Conservation (phyloP, 352 stramenopile species). For the Phytophthora boehmeriae region DNA sequence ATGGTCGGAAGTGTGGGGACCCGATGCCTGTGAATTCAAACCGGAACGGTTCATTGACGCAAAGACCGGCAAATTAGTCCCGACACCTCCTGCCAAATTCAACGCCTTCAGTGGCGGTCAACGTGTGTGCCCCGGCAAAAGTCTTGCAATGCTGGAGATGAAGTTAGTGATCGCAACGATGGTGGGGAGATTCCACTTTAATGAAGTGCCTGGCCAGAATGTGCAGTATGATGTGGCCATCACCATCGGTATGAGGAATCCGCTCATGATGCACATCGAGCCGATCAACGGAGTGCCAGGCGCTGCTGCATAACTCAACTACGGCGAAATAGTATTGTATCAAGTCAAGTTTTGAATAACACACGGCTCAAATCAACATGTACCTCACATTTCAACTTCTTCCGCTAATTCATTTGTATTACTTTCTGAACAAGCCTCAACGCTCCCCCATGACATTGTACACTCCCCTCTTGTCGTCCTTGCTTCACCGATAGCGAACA, state of each 20-base stretch:
- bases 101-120: constrained; percentile 70
- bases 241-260: constrained; percentile 48
- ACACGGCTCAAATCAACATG: too few species aligned
- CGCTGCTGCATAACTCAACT: constrained; percentile 12
- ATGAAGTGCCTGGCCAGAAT: constrained; percentile 29
- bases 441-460: too few species aligned
- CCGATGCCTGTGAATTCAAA: constrained; percentile 47
- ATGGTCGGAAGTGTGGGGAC: constrained; percentile 57
- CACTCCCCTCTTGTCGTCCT: too few species aligned
- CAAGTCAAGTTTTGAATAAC: too few species aligned
- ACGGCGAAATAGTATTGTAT: too few species aligned
- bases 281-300: constrained; percentile 8
- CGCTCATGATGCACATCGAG: constrained; percentile 34
- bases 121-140: constrained; percentile 69
- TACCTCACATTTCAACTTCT: too few species aligned
- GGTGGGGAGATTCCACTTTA: constrained; percentile 54
- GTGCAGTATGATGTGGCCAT: constrained; percentile 42
- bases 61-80: constrained; percentile 36
- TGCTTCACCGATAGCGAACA: too few species aligned
- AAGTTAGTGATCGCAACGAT: constrained; percentile 61
- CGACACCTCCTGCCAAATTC: constrained; percentile 63
- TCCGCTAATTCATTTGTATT: too few species aligned
- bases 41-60: constrained; percentile 56
- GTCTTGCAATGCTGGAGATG: constrained; percentile 76
- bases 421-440: too few species aligned